Conservation (phyloP, 495 filamentous ascomycete species). For the Hamigera avellanea region DNA sequence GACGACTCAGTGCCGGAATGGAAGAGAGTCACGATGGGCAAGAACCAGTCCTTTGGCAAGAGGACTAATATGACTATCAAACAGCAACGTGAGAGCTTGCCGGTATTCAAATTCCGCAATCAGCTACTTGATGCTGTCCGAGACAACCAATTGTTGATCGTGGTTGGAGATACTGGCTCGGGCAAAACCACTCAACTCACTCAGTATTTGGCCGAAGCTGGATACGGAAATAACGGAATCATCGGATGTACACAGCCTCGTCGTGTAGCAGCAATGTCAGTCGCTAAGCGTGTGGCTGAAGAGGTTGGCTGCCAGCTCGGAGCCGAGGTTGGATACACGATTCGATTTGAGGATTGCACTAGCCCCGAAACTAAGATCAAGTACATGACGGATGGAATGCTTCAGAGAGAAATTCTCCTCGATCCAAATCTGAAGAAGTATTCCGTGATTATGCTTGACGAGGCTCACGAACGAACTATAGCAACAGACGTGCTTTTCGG, state of each 20-base stretch:
- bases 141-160: slow-evolving; percentile 86
- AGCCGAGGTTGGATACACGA: slow-evolving; percentile 91
- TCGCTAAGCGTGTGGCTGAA: slow-evolving; percentile 92
- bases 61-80: slow-evolving; percentile 89
- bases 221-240: slow-evolving; percentile 79
- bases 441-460: slow-evolving; percentile 95
- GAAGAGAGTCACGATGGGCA: slow-evolving; percentile 75
- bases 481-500: slow-evolving; percentile 93
- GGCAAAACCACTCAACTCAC: slow-evolving; percentile 97
- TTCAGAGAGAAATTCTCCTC: slow-evolving; percentile 86
- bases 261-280: slow-evolving; percentile 93
- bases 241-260: slow-evolving; percentile 97
- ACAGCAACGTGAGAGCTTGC: slow-evolving; percentile 82
- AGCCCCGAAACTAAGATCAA: slow-evolving; percentile 88
- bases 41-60: slow-evolving; percentile 73
- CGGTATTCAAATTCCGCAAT: slow-evolving; percentile 81
- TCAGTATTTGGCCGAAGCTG: slow-evolving; percentile 87
- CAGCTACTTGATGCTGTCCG: slow-evolving; percentile 79
- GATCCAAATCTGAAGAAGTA: slow-evolving; percentile 83
- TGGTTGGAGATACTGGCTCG: slow-evolving; percentile 94
- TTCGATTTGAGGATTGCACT: slow-evolving; percentile 94
- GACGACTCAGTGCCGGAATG: slow-evolving; percentile 76
- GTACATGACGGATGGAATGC: slow-evolving; percentile 99
- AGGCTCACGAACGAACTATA: slow-evolving; percentile 96
- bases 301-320: slow-evolving; percentile 90